Evolutionary conservation across 257 asterid genomes (phyloP).

Genomic region (Apocynum venetum): DNA sequence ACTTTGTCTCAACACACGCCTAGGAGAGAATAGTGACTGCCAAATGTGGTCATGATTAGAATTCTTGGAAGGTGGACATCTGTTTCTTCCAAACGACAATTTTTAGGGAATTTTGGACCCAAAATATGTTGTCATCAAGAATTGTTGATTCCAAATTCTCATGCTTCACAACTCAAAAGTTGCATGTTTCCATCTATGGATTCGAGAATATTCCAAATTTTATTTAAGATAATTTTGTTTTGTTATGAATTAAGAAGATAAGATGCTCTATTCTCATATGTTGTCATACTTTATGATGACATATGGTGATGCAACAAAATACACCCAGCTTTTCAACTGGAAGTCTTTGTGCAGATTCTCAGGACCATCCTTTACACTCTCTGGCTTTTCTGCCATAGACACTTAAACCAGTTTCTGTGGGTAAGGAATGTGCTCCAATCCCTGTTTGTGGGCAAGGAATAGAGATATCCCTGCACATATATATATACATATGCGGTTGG

Average conservation of each 20-base stretch:
- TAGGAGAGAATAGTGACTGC: too few species aligned
- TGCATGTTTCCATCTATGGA: background rate
- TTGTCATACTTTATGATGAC: background rate
- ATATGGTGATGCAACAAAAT: too few species aligned
- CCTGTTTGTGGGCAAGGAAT: too few species aligned
- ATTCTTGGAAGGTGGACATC: background rate
- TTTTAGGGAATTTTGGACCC: background rate
- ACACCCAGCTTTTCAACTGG: too few species aligned
- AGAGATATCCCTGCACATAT: too few species aligned
- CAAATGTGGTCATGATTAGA: background rate
- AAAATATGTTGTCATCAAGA: background rate
- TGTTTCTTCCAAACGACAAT: background rate
- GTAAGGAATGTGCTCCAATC: too few species aligned
- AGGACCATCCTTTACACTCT: too few species aligned
- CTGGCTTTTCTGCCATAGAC: too few species aligned
- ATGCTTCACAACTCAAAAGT: constrained; percentile 21
- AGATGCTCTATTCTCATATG: background rate
- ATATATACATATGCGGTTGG: too few species aligned
- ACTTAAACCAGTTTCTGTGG: too few species aligned
- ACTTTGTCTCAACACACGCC: too few species aligned
- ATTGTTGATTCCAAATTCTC: constrained; percentile 3
- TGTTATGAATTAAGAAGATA: background rate
- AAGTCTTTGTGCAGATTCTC: too few species aligned
- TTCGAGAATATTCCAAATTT: background rate
- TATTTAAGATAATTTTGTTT: background rate